A percentile compares a stretch with the other conserved stretches of the same genome.
Evolutionary conservation across 2,329 filamentous ascomycete genomes (phyloP).

Genomic region (Rosellinia necatrix): DNA sequence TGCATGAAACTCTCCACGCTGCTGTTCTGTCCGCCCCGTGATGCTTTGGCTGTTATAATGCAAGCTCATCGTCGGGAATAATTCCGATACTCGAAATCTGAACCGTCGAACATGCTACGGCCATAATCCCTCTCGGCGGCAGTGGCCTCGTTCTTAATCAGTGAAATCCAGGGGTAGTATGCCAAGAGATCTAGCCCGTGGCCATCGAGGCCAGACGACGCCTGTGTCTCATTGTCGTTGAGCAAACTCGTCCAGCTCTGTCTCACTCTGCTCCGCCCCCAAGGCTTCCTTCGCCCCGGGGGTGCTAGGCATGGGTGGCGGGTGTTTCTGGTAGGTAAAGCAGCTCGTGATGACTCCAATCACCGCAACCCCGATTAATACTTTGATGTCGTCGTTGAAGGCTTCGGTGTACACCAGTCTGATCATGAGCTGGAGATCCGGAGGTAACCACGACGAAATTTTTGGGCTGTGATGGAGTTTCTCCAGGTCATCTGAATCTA

Average conservation of each 20-base stretch:
- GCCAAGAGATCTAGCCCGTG: too few species aligned
- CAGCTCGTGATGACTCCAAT: conserved; percentile 50
- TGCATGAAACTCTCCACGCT: too few species aligned
- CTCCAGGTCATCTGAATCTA: conserved; percentile 46
- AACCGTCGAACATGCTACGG: too few species aligned
- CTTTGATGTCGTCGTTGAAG: conserved; percentile 51
- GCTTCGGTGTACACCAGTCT: conserved; percentile 50
- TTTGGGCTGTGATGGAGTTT: conserved; percentile 52
- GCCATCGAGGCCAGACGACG: neutral
- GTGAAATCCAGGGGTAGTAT: too few species aligned
- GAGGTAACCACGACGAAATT: conserved; percentile 43
- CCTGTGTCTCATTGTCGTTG: neutral
- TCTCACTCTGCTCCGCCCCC: conserved; percentile 36
- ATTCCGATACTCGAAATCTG: too few species aligned
- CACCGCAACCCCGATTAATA: conserved; percentile 51
- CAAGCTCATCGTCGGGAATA: too few species aligned
- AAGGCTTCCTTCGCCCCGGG: conserved; percentile 35
- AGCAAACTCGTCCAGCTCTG: conserved; percentile 39
- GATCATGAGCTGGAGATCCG: conserved; percentile 42
- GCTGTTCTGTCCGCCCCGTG: too few species aligned
- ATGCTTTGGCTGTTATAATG: too few species aligned
- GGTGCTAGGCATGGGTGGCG: conserved; percentile 39
- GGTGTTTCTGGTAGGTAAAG: conserved; percentile 50
- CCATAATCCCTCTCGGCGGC: too few species aligned
- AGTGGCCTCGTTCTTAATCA: too few species aligned